Percentiles rank a stretch among this genome's conserved stretches.
phyloP scores from a whole-genome alignment of 352 stramenopile species.

The Phytophthora podocarpi region DNA sequence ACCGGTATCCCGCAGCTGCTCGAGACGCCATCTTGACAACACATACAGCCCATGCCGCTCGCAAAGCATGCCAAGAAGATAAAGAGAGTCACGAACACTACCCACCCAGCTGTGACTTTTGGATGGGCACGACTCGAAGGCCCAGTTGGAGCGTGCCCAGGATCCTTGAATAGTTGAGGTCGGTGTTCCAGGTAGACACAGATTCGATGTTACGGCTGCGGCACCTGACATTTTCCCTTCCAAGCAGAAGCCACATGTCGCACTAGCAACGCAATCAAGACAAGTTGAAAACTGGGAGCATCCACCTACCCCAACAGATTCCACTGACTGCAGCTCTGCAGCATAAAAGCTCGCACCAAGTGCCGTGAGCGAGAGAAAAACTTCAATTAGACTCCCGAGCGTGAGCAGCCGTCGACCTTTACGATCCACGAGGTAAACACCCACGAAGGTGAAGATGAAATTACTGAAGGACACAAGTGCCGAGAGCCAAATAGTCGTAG shows the following conservation, averaged over 20 bases:
- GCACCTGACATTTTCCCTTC: constrained; percentile 8
- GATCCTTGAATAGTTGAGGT: constrained; percentile 15
- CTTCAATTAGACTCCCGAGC: constrained; percentile 26
- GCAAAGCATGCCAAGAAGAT: constrained; percentile 83
- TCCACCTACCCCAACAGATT: constrained; percentile 21
- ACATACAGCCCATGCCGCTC: no score
- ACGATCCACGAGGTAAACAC: constrained; percentile 34
- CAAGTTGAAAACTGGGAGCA: constrained; percentile 58
- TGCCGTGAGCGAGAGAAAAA: constrained; percentile 24
- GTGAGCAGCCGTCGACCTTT: constrained; percentile 30
- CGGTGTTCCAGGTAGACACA: constrained; percentile 38
- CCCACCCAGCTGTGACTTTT: constrained; percentile 48
- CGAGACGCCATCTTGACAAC: no score
- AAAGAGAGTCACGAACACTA: constrained; percentile 73
- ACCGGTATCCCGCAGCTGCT: no score
- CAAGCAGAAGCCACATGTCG: constrained; percentile 48
- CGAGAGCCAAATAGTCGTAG: constrained; percentile 78
- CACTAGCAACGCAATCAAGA: constrained; percentile 71
- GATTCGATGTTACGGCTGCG: constrained; percentile 8
- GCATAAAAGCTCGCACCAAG: constrained; percentile 36
- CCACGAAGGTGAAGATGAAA: constrained; percentile 41
- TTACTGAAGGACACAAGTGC: constrained; percentile 57
- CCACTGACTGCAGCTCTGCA: constrained; percentile 26
- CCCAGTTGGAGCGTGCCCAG: constrained; percentile 42
- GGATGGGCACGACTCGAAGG: constrained; percentile 53